Evolutionary conservation across 2,329 filamentous ascomycete genomes (phyloP).

Genomic region (Mycosphaerella sp.): DNA sequence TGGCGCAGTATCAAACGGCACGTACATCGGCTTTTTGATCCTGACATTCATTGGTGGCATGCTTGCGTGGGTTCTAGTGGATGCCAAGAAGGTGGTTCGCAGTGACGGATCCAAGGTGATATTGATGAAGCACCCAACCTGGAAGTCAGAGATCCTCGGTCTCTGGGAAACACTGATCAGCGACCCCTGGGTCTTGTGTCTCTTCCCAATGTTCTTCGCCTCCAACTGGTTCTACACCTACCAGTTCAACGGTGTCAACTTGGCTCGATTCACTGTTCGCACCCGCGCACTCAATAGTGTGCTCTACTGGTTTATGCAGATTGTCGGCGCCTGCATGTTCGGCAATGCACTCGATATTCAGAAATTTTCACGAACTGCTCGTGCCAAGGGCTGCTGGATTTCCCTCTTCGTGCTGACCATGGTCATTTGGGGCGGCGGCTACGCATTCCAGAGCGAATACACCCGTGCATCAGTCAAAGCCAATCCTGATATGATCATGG

Average conservation of each 20-base stretch:
- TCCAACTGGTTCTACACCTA: conserved; percentile 78
- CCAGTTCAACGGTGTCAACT: conserved; percentile 69
- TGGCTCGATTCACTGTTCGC: conserved; percentile 64
- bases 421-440: conserved; percentile 76
- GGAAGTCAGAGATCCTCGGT: conserved; percentile 70
- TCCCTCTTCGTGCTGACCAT: conserved; percentile 65
- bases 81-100: conserved; percentile 67
- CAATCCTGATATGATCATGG: conserved; percentile 39
- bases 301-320: conserved; percentile 71
- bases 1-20: conserved; percentile 61
- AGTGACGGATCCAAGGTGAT: conserved; percentile 73
- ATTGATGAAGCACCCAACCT: conserved; percentile 84
- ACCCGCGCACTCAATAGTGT: conserved; percentile 70
- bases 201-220: conserved; percentile 77
- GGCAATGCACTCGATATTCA: conserved; percentile 63
- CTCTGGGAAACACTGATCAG: conserved; percentile 65
- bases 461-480: conserved; percentile 35
- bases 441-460: conserved; percentile 64
- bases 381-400: conserved; percentile 59
- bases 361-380: conserved; percentile 55
- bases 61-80: conserved; percentile 62
- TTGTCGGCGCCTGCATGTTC: conserved; percentile 66
- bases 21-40: conserved; percentile 84
- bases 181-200: conserved; percentile 65
- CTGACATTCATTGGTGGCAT: conserved; percentile 68